Base-by-base conservation (phyloP, 2,329 filamentous ascomycete species). In the Chaetomium globosum region DNA sequence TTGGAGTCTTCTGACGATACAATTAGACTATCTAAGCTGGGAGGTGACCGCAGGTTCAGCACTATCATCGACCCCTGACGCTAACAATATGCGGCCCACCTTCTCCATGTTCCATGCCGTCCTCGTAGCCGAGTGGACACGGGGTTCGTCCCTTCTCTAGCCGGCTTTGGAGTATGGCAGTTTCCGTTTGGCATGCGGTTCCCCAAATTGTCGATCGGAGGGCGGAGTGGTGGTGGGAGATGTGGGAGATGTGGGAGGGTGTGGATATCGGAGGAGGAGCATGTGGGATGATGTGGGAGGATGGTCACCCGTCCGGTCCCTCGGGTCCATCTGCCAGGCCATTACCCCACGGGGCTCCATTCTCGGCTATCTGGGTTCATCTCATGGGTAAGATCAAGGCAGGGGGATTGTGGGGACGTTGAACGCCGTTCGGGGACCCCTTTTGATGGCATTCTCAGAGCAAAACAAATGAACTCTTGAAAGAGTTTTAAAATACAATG, bases 211-310 rank as follows among this genome's bases (percentile, higher is more conserved):
- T 19, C 23, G 13, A 13, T 19, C 49, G 28, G 49, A 26, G 49
- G 49, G 26, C 49, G 49, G 49, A 52, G 49, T 30, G 49, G 49
- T 28, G 49, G 49, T 52, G 49, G 49, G 49, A 19, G 23, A 52
- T 52, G 49, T 52, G 49, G 49, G 49, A 26, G 26, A 26, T 26
- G 26, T 43, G 39, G 39, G 39, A 43, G 39, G 16, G 19, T 16
- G 39, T 43, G 39, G 26, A 26, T 26, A 26, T 26, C 2, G 36
- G 4, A 43, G 43, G 19, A 21, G 43, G 19, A 48, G 23, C 12
- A 52, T 52, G 49, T 52, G 49, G 49, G 49, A 52, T 19, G 33
- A 39, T 16, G 36, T 12, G 31, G 31, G 4, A 5, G 43, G 43
- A 48, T 19, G 1, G 21, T 48, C 19, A 48, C 43, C 8, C 43